These are phyloP conservation scores for Amesomyces nigricolor DNA, from an alignment of 2,329 filamentous ascomycete genomes.

Conservation along the genomic window DNA sequence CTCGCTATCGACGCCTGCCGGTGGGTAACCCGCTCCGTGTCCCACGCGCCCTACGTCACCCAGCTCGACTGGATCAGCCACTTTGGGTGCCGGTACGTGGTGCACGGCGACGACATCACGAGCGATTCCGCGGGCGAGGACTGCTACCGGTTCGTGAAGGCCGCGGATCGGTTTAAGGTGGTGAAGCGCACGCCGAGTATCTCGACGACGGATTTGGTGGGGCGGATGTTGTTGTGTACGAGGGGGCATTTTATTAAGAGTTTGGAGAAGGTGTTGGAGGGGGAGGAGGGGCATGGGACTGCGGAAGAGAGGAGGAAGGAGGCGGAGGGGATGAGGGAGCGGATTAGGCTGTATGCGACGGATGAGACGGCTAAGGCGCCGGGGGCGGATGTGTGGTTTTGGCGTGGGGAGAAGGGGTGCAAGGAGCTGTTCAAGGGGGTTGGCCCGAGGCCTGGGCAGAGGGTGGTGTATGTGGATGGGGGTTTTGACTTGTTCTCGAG, in stretches of 20 bases:
- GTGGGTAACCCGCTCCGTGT: constrained; percentile 81
- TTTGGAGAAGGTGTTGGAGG: constrained; percentile 61
- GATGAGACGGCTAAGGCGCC: constrained; percentile 75
- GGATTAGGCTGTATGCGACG: constrained; percentile 80
- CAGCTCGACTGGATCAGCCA: constrained; percentile 89
- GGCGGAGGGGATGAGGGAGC: constrained; percentile 65
- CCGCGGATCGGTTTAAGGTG: constrained; percentile 87
- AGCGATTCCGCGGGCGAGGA: constrained; percentile 90
- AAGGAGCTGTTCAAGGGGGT: constrained; percentile 63
- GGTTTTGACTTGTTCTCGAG: constrained; percentile 96
- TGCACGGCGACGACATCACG: constrained; percentile 95
- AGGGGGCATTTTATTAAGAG: constrained; percentile 87
- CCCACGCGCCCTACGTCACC: constrained; percentile 90
- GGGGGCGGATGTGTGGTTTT: constrained; percentile 81
- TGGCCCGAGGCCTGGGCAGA: constrained; percentile 69
- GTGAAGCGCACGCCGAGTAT: constrained; percentile 96
- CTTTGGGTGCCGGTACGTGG: constrained; percentile 92
- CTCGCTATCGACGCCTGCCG: constrained; percentile 91
- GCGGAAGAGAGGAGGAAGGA: constrained; percentile 57
- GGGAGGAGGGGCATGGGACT: constrained; percentile 66
- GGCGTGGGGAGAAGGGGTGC: constrained; percentile 57
- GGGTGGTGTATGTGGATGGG: constrained; percentile 90
- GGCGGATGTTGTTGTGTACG: constrained; percentile 95
- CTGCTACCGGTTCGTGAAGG: constrained; percentile 97
- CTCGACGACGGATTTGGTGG: constrained; percentile 95